Evolutionary conservation across 2,329 filamentous ascomycete species (phyloP), one percentile per base, ranked within the genome.

Genomic region (Dothiorella sarmentorum): DNA sequence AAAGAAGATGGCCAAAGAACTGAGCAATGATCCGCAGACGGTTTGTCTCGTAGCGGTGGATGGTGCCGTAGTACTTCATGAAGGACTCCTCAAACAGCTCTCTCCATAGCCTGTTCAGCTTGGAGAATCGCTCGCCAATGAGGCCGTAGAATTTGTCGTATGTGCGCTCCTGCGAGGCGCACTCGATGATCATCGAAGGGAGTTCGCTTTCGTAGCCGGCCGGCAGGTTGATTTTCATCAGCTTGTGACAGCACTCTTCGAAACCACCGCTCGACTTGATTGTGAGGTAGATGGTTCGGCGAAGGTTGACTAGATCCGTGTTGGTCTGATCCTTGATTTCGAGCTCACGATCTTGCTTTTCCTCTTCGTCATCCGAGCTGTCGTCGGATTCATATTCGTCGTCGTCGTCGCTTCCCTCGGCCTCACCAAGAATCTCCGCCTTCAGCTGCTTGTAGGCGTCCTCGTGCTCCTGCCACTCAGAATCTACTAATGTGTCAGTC

Each of bases 271-370:
- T 94, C 37, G 90, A 96, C 90, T 96, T 96, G 72, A 99, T 96
- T 10, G 93, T 99, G 62, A 99, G 81, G 73, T 99, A 99, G 66
- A 97, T 99, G 6, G 90, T 96, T 68, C 91, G 85, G 61, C 94
- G 88, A 52, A 99, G 80, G 69, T 95, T 96, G 71, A 97, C 91
- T 13, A 99, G 82, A 72, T 99, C 92, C 0, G 92, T 92, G 68
- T 99, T 99, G 63, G 89, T 95, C 76, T 96, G 91, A 69, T 99
- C 94, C 75, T 97, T 96, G 78, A 99, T 96, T 72, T 99, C 94
- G 73, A 97, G 82, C 18, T 88, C 88, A 69, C 88, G 88, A 63
- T 90, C 86, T 70, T 94, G 87, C 62, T 88, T 82, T 40, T 89
- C 86, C 60, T 92, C 88, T 57, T 89, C 88, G 56, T 87, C 85